Conservation (phyloP, 2,329 filamentous ascomycete genomes). For the Trichoderma guizhouense region DNA sequence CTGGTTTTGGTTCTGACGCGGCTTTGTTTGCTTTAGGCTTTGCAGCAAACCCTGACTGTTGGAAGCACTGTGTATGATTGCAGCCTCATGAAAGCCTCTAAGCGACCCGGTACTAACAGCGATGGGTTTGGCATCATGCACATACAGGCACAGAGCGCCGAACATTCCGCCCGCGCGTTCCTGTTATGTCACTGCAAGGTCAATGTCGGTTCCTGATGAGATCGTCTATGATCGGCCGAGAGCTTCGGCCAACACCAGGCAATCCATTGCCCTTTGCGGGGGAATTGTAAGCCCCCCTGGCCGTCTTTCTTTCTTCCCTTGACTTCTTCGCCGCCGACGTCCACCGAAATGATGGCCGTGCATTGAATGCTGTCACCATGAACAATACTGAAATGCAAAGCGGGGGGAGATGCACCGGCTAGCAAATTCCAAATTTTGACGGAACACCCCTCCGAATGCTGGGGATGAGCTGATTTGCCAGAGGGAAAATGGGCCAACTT, state of each 20-base stretch:
- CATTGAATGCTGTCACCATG: not conserved
- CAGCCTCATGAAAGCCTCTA: not conserved
- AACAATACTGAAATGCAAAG: not conserved
- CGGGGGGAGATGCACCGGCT: not conserved
- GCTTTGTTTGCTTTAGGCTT: not conserved
- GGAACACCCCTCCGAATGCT: not conserved
- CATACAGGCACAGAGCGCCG: not conserved
- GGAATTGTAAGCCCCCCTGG: not conserved
- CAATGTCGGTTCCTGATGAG: not conserved
- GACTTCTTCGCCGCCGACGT: not conserved
- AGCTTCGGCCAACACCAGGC: not conserved
- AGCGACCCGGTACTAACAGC: not conserved
- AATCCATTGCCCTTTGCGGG: not conserved
- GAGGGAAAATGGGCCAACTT: not conserved
- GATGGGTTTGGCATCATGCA: not conserved
- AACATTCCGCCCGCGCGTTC: not conserved
- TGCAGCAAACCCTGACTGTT: not conserved
- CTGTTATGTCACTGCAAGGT: not conserved
- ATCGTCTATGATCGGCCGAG: not conserved
- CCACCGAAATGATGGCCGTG: not conserved
- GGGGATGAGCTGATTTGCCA: not conserved
- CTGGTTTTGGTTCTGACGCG: not conserved
- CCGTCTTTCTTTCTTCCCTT: not conserved
- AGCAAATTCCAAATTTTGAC: not conserved
- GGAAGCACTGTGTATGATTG: conserved; percentile 6